Evolutionary conservation across 139 green algal genomes (phyloP).

Genomic region (Haematococcus lacustris): DNA sequence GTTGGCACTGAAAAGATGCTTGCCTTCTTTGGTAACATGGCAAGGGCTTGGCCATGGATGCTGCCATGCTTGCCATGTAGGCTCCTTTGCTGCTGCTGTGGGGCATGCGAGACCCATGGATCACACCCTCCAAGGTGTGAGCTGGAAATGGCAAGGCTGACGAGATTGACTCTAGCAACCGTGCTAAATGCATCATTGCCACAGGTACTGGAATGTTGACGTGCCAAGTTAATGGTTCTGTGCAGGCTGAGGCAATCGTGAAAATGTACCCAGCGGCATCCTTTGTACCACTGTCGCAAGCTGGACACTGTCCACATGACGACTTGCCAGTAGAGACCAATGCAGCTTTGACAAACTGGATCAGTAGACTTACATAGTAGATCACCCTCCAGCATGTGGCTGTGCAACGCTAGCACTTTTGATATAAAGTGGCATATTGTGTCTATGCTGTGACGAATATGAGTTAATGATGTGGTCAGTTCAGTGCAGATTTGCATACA

Average conservation of each 20-base stretch:
- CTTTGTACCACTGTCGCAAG: neutral
- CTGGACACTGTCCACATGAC: slow-evolving; percentile 1
- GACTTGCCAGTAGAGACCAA: neutral
- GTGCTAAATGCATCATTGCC: neutral
- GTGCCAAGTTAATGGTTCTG: neutral
- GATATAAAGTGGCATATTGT: too few species aligned
- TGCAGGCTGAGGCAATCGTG: neutral
- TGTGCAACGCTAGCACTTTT: too few species aligned
- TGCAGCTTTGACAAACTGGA: too few species aligned
- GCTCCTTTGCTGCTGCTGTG: neutral
- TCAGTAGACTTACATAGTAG: too few species aligned
- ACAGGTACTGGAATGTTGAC: neutral
- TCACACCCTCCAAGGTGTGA: neutral
- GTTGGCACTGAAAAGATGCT: neutral
- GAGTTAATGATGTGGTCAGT: too few species aligned
- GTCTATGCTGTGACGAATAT: too few species aligned
- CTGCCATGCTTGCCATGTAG: neutral
- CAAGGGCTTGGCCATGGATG: too few species aligned
- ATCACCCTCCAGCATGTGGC: too few species aligned
- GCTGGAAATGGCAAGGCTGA: neutral
- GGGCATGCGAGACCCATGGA: neutral
- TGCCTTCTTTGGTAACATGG: neutral
- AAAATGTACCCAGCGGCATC: neutral
- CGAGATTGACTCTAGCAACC: neutral
- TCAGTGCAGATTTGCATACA: too few species aligned